These are phyloP conservation scores for Pinus tabuliformis DNA, from an alignment of 75 land plant species.

Conservation along the genomic window DNA sequence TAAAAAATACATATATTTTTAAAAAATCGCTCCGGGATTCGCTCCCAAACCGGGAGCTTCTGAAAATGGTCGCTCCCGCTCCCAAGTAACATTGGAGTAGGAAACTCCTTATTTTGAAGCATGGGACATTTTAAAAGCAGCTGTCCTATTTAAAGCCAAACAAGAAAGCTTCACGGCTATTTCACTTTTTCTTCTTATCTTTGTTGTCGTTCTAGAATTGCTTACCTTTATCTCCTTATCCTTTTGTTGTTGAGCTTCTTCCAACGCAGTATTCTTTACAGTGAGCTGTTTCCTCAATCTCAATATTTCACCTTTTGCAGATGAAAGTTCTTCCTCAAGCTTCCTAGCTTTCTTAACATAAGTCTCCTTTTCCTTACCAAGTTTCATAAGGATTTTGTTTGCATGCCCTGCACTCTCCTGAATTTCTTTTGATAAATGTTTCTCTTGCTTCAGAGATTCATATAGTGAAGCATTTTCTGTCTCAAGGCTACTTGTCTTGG, in stretches of 20 bases:
- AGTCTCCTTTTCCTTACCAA: slow-evolving; percentile 57
- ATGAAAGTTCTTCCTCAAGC: slow-evolving; percentile 65
- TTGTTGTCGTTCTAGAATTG: neutral
- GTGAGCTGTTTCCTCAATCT: slow-evolving; percentile 39
- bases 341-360: slow-evolving; percentile 43
- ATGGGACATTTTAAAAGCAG: neutral
- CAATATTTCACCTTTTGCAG: slow-evolving; percentile 72
- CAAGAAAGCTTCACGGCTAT: neutral
- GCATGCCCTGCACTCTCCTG: slow-evolving; percentile 63
- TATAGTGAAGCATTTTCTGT: slow-evolving; percentile 49
- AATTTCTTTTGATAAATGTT: slow-evolving; percentile 34
- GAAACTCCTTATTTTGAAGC: neutral
- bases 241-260: slow-evolving; percentile 13
- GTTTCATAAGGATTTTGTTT: slow-evolving; percentile 41
- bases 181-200: neutral
- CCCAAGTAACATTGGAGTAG: too few species aligned
- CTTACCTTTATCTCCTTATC: slow-evolving; percentile 1
- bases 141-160: neutral
- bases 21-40: too few species aligned
- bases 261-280: slow-evolving; percentile 10
- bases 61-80: too few species aligned
- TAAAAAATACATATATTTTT: neutral
- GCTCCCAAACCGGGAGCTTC: too few species aligned
- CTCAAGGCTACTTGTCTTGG: slow-evolving; percentile 37
- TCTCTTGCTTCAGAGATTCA: slow-evolving; percentile 46